Percentiles rank a stretch among this genome's conserved stretches.
Evolutionary conservation across 108 stramenopile genomes (phyloP).

Genomic region (Craspedostauros australis): DNA sequence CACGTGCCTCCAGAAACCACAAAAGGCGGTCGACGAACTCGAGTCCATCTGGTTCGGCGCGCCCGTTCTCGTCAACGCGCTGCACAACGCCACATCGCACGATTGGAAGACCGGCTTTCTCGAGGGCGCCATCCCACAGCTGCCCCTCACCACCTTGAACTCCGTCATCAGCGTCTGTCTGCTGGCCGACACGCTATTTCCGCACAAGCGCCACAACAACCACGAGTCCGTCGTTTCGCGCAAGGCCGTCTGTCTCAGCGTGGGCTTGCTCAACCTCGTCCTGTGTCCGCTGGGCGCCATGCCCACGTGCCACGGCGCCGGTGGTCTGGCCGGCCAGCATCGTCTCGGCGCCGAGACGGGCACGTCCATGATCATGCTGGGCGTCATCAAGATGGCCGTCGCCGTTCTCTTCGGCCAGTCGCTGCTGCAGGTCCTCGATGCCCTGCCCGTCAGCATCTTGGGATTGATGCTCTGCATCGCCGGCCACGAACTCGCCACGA

Average conservation of each 20-base stretch:
- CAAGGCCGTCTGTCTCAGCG: conserved; percentile 52
- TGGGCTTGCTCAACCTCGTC: conserved; percentile 72
- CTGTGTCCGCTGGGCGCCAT: conserved; percentile 68
- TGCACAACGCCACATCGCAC: conserved; percentile 30
- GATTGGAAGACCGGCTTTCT: conserved; percentile 70
- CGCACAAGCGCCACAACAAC: conserved; percentile 37
- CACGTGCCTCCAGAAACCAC: too few relatives aligned
- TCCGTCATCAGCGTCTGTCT: conserved; percentile 68
- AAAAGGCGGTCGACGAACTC: not conserved
- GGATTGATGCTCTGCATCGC: conserved; percentile 70
- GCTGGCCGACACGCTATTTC: conserved; percentile 68
- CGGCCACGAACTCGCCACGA: conserved; percentile 66
- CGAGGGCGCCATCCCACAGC: conserved; percentile 68
- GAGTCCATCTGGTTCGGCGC: conserved; percentile 2
- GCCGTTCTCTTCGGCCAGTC: conserved; percentile 56
- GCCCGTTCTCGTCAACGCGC: conserved; percentile 40
- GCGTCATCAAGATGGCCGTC: conserved; percentile 50
- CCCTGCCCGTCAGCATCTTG: conserved; percentile 59
- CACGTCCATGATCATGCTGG: conserved; percentile 68
- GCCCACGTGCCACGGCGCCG: conserved; percentile 87
- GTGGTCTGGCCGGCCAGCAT: conserved; percentile 83
- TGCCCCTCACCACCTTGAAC: conserved; percentile 80
- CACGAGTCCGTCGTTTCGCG: conserved; percentile 47
- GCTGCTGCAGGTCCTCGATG: conserved; percentile 55
- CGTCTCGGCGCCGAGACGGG: conserved; percentile 77